Evolutionary conservation across 352 stramenopile genomes (phyloP), one percentile per base, ranked within the genome.

Genomic region (Pythium aristosporum): DNA sequence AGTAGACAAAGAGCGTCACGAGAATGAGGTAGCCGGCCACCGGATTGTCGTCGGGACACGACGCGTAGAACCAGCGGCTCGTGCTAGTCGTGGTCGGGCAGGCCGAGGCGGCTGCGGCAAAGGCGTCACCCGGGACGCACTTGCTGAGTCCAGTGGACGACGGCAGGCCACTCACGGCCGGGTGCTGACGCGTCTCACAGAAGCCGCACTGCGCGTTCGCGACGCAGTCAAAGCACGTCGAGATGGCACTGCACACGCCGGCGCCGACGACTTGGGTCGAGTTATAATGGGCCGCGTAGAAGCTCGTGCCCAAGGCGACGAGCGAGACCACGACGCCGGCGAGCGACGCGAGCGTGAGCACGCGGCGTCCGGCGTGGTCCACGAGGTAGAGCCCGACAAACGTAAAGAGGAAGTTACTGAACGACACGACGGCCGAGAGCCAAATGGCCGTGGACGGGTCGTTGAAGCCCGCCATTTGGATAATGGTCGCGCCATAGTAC

Each of bases 401-500:
- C 11, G 77, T 90, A 54, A 87, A 87, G 39, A 87, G 49, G 62
- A 88, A 90, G 62, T 90, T 90, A 63, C 74, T 83, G 58, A 81
- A 85, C 23, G 79, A 74, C 16, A 93, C 81, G 13, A 92, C 73
- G 7, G 85, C 80, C 15, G 85, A 78, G 25, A 96, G 76, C 83
- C 82, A 93, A 66, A 94, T 89, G 1, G 87, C 87, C 8, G 80
- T 91, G 7, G 79, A 69, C 41, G 75, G 67, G 36, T 92, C 72
- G 16, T 73, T 76, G 50, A 96, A 96, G 5, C 85, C 87, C 5
- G 87, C 87, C 50, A 93, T 73, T 60, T 91, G 83, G 60, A 96
- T 86, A 55, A 96, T 91, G 2, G 75, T 89, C 18, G 82, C 85
- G 28, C 85, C 84, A 57, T 92, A 94, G 62, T 94, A 96, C 85